phyloP scores from a whole-genome alignment of 2,329 filamentous ascomycete species.

The Pezicula radicicola region DNA sequence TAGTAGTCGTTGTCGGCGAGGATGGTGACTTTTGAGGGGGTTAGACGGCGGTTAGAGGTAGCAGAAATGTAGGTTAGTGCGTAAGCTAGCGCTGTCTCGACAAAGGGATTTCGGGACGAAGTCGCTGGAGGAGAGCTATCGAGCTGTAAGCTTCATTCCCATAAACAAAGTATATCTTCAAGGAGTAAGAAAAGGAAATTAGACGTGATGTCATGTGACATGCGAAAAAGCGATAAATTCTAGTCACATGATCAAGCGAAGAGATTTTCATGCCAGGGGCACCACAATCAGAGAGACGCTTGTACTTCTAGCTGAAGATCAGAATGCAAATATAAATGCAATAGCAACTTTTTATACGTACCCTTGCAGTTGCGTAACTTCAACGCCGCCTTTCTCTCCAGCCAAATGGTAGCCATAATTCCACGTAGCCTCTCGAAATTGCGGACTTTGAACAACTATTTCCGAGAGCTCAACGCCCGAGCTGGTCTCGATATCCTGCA shows the following conservation, averaged over 20 bases:
- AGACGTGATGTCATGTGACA: slow-evolving; percentile 7
- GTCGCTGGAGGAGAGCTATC: slow-evolving; percentile 29
- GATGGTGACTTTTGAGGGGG: slow-evolving; percentile 74
- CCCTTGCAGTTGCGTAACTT: slow-evolving; percentile 75
- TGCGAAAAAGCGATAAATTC: too few species aligned
- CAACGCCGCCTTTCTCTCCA: slow-evolving; percentile 72
- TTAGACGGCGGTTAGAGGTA: slow-evolving; percentile 45
- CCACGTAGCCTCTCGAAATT: slow-evolving; percentile 87
- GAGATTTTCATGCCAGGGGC: slow-evolving; percentile 3
- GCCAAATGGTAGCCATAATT: slow-evolving; percentile 75
- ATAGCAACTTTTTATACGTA: slow-evolving; percentile 42
- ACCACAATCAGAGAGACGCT: too few species aligned
- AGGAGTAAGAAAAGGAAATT: background rate
- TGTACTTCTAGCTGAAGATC: too few species aligned
- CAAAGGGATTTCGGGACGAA: slow-evolving; percentile 73
- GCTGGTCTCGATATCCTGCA: slow-evolving; percentile 53
- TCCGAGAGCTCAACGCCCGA: slow-evolving; percentile 64
- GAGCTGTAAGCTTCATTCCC: slow-evolving; percentile 6
- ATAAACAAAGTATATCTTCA: background rate
- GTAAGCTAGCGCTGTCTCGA: slow-evolving; percentile 88
- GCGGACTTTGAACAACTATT: slow-evolving; percentile 85
- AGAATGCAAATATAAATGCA: background rate
- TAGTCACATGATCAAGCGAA: slow-evolving; percentile 2
- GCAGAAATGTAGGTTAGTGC: slow-evolving; percentile 74
- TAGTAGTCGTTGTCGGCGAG: slow-evolving; percentile 97